Evolutionary conservation across 352 stramenopile genomes (phyloP).

Genomic region (Pythium apleroticum): DNA sequence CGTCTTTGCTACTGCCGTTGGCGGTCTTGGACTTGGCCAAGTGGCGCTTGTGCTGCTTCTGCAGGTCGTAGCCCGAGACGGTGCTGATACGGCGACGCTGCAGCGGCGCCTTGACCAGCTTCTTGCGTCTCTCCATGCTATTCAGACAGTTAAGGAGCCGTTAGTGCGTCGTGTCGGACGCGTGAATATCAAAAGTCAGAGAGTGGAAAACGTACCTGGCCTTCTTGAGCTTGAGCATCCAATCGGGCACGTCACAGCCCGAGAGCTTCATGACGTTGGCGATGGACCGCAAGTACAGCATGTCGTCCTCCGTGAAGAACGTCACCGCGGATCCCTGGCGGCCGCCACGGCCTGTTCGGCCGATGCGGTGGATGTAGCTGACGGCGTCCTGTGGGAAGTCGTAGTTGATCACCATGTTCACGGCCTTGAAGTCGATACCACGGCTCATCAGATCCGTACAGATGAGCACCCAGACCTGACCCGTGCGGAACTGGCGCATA

Average conservation of each 20-base stretch:
- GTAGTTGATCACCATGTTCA: constrained; percentile 99
- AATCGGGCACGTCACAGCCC: constrained; percentile 96
- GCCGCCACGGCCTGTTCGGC: constrained; percentile 92
- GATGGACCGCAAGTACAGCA: constrained; percentile 94
- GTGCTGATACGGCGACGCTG: constrained; percentile 79
- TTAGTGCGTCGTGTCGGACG: no score
- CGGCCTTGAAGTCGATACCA: constrained; percentile 99
- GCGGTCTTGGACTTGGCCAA: constrained; percentile 18
- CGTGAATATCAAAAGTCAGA: no score
- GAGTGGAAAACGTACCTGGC: constrained; percentile 58
- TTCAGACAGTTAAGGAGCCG: no score
- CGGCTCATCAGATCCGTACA: constrained; percentile 98
- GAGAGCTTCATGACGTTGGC: constrained; percentile 99
- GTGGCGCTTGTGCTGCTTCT: constrained; percentile 81
- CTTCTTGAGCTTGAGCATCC: constrained; percentile 97
- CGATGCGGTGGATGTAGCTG: constrained; percentile 98
- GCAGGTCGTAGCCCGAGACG: constrained; percentile 85
- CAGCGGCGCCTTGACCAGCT: constrained; percentile 78
- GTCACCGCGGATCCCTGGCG: constrained; percentile 94
- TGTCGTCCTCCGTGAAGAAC: constrained; percentile 97
- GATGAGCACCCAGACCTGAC: constrained; percentile 98
- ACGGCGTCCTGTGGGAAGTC: constrained; percentile 95
- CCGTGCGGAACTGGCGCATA: constrained; percentile 95
- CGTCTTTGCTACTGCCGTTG: background rate
- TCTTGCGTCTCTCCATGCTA: constrained; percentile 71